Conservation (phyloP, 2,329 filamentous ascomycete species). For the Daldinia sp. region DNA sequence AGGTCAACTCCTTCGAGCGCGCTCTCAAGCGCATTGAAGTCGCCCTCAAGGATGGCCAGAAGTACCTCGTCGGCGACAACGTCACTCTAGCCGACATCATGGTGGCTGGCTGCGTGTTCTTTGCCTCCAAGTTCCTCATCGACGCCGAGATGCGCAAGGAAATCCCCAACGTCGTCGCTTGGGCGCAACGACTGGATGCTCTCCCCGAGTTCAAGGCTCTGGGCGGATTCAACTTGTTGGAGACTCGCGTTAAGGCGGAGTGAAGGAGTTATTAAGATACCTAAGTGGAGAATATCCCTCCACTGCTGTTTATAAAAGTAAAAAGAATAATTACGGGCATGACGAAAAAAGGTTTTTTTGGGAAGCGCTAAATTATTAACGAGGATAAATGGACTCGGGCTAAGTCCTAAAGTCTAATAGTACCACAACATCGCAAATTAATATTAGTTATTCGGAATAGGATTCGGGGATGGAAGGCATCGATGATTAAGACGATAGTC, state of each 20-base stretch:
- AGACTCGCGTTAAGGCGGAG: slow-evolving; percentile 38
- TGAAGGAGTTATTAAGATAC: neutral
- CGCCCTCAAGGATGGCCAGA: slow-evolving; percentile 46
- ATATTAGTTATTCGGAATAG: neutral
- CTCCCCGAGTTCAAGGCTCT: slow-evolving; percentile 48
- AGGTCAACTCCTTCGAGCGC: slow-evolving; percentile 38
- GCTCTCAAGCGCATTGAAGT: slow-evolving; percentile 46
- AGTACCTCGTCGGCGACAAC: slow-evolving; percentile 50
- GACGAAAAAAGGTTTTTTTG: neutral
- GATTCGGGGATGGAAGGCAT: neutral
- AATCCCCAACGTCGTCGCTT: slow-evolving; percentile 46
- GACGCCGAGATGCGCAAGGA: slow-evolving; percentile 49
- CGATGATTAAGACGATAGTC: neutral
- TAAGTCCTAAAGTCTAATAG: neutral
- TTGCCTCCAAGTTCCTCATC: slow-evolving; percentile 42
- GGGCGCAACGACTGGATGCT: slow-evolving; percentile 44
- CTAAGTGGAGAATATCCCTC: neutral
- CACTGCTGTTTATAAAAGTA: neutral
- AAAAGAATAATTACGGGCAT: neutral
- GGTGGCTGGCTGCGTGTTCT: slow-evolving; percentile 44
- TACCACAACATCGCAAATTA: neutral
- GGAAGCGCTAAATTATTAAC: neutral
- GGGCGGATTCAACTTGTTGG: slow-evolving; percentile 46
- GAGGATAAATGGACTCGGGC: neutral
- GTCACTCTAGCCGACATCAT: slow-evolving; percentile 51